These are phyloP conservation scores for Yamadazyma scolyti DNA, from an alignment of 805 yeast species.

Conservation along the genomic window DNA sequence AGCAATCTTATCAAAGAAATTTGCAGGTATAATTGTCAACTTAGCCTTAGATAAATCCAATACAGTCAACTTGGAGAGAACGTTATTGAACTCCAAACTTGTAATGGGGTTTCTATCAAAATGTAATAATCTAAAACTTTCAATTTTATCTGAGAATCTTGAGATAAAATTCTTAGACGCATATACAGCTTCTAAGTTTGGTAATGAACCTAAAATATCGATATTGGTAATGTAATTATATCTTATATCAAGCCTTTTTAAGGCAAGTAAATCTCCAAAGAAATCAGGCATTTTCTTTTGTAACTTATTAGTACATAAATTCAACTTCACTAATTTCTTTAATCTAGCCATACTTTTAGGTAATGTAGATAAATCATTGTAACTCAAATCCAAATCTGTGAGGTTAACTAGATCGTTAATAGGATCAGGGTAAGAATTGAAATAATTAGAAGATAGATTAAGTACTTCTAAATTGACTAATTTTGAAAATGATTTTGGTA, in stretches of 20 bases:
- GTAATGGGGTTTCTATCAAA: conserved; percentile 85
- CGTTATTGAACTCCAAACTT: conserved; percentile 49
- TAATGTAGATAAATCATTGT: conserved; percentile 61
- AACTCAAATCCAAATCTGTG: conserved; percentile 72
- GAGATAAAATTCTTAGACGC: conserved; percentile 76
- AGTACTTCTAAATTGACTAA: conserved; percentile 53
- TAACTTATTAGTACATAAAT: conserved; percentile 70
- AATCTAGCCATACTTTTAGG: conserved; percentile 63
- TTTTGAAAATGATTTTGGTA: conserved; percentile 61
- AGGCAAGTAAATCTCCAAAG: conserved; percentile 48
- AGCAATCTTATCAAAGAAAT: conserved; percentile 57
- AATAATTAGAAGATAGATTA: conserved; percentile 76
- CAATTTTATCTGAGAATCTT: conserved; percentile 59
- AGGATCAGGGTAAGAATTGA: conserved; percentile 60
- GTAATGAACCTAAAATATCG: conserved; percentile 53
- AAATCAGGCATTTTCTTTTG: conserved; percentile 48
- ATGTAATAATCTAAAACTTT: conserved; percentile 62
- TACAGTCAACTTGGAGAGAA: conserved; percentile 59
- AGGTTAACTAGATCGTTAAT: conserved; percentile 58
- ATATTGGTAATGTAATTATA: conserved; percentile 59
- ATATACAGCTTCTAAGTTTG: conserved; percentile 66
- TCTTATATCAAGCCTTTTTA: conserved; percentile 73
- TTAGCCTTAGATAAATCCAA: conserved; percentile 81
- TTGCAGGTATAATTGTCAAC: conserved; percentile 66
- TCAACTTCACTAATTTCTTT: conserved; percentile 60